Percentiles rank a stretch among this genome's conserved stretches.
Conservation (phyloP, 352 stramenopile species). For the Phytophthora sp. region DNA sequence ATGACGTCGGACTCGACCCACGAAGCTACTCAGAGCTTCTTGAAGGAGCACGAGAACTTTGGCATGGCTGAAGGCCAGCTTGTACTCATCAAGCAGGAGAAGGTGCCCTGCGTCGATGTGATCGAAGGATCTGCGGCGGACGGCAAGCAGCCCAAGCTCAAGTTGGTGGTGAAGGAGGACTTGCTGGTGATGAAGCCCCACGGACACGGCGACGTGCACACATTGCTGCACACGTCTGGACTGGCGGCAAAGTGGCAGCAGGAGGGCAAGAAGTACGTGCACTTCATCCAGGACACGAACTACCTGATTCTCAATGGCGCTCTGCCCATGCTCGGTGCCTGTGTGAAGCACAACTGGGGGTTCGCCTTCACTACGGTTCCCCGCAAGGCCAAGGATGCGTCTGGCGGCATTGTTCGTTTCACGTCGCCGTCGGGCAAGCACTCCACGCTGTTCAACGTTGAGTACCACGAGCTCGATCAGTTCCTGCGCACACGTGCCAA, state of each 20-base stretch:
- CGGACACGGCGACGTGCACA: conserved; percentile 98
- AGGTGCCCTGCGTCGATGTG: conserved; percentile 89
- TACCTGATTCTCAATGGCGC: conserved; percentile 94
- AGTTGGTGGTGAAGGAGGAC: conserved; percentile 63
- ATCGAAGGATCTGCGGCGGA: conserved; percentile 23
- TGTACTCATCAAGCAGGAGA: conserved; percentile 97
- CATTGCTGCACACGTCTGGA: conserved; percentile 86
- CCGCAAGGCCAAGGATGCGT: conserved; percentile 94
- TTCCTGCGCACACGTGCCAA: conserved; percentile 58
- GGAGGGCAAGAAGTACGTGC: conserved; percentile 92
- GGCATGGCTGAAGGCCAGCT: conserved; percentile 93
- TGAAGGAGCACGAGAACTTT: conserved; percentile 94
- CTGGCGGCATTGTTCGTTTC: conserved; percentile 67
- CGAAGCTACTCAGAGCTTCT: conserved; percentile 85
- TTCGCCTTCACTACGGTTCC: conserved; percentile 95
- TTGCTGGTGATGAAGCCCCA: conserved; percentile 96
- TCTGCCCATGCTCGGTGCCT: conserved; percentile 90
- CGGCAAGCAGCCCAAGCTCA: conserved; percentile 67
- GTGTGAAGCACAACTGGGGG: conserved; percentile 78
- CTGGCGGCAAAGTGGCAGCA: conserved; percentile 72
- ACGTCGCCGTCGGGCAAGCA: conserved; percentile 28
- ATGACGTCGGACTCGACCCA: conserved; percentile 98
- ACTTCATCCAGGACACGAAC: conserved; percentile 97
- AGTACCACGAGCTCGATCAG: conserved; percentile 78
- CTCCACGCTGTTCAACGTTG: conserved; percentile 68